Evolutionary conservation across 2,329 filamentous ascomycete genomes (phyloP), one percentile per base, ranked within the genome.

Genomic region (Karstenula rhodostoma): DNA sequence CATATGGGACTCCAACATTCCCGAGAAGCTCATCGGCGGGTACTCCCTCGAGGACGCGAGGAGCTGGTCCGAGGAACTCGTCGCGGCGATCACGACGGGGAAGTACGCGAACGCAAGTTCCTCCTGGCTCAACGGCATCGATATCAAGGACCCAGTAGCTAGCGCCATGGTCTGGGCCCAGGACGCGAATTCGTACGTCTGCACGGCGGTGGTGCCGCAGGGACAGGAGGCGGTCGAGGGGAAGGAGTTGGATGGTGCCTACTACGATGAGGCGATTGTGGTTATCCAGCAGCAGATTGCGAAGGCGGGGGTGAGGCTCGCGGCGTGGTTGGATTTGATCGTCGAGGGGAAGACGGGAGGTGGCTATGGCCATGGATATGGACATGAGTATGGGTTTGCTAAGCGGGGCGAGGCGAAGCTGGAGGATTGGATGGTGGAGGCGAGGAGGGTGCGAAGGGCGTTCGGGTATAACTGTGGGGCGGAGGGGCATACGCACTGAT

Each of bases 1-100:
- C 43, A 76, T 78, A 46, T 82, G 81, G 81, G 81, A 83, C 59
- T 78, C 77, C 1, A 72, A 75, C 22, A 82, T 82, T 35, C 75
- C 78, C 0, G 79, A 83, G 66, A 76, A 81, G 57, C 68, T 79
- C 2, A 63, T 73, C 23, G 79, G 79, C 13, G 78, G 77, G 22
- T 80, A 76, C 63, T 66, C 69, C 0, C 68, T 81, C 9, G 59
- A 71, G 1, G 77, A 78, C 59, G 80, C 81, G 0, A 33, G 73
- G 49, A 52, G 61, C 1, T 82, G 81, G 79, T 77, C 80, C 2
- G 62, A 60, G 1, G 74, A 72, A 12, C 67, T 83, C 9, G 76
- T 73, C 4, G 59, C 56, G 0, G 75, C 77, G 3, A 80, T 82
- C 63, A 71, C 78, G 52, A 68, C 60, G n/a, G 81, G 81, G 12